Base-by-base conservation (phyloP, 108 stramenopile genomes). In the Pseudonitzschia multiseries region DNA sequence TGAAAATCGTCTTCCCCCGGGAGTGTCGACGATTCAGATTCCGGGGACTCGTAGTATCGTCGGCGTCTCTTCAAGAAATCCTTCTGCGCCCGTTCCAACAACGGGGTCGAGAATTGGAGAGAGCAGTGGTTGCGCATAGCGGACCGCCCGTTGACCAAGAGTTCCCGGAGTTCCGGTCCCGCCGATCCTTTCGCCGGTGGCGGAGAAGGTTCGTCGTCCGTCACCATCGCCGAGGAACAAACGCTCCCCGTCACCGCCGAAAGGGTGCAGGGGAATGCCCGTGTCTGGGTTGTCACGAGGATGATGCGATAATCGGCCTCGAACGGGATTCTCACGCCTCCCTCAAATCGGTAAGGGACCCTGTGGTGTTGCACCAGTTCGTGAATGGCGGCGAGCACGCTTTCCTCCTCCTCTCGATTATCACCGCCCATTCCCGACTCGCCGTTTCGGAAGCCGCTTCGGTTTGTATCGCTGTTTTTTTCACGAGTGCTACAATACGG, bases 1-100 rank as follows among this genome's bases (percentile, higher is more conserved):
- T 88, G 87, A 72, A 88, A 86, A 44, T 83, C 82, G 14, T 73
- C 72, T 69, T 88, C 87, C 21, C 61, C 73, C n/a, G 72, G 71
- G 22, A 68, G 32, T n/a, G 18, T 1, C 21, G 43, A 41, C 29
- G 46, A 66, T n/a, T 27, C 15, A 2, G 36, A 36, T n/a, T n/a
- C n/a, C 27, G 65, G 59, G n/a, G 52, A 4, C 69, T 61, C 33
- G 28, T 80, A 42, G 53, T 61, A 60, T 0, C 28, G 31, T 22
- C 61, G 44, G 21, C 87, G 79, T 20, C 77, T 74, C 21, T 78
- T 63, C 61, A 85, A 32, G 66, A 88, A 88, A 65, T 88, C 84
- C 46, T 80, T 48, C 64, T 85, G 80, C 1, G 87, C 84, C 14
- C 44, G 74, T 22, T 73, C 61, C 59, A 85, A 48, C 4, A 88